Base-by-base conservation (phyloP, 2,329 filamentous ascomycete species). In the Teratosphaeria epicoccoides region DNA sequence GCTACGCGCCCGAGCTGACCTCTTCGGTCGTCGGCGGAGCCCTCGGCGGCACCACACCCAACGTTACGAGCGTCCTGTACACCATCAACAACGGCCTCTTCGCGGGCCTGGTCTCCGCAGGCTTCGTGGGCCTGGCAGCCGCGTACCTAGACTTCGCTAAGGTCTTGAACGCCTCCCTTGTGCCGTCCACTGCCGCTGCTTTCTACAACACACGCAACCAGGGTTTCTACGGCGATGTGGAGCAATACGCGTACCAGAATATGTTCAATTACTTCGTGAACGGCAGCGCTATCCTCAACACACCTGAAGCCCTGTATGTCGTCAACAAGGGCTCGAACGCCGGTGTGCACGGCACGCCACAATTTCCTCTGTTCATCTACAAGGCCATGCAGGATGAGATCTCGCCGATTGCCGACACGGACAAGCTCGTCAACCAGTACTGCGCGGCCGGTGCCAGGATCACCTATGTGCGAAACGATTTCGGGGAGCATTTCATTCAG, bases 1-100 rank as follows among this genome's bases (percentile, higher is more conserved):
- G 63, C 1, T 80, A 80, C 52, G 77, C 77, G 0, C 75, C 77
- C 0, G 75, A 78, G 33, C 61, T 80, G 4, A 62, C 67, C 1
- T 37, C 4, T 3, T 37, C 29, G 5, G 66, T 80, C 25, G 63
- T 62, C 0, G 76, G 75, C 4, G 71, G 68, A 1, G 76, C 73
- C 0, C 52, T 78, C 0, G 76, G 76, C 2, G 76, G 76, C 0
- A 54, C 73, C 4, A 67, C 71, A 0, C 67, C 73, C 0, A 71
- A 73, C 24, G 57, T 72, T 9, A 63, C 63, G 1, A 61, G 57
- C 1, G 68, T 70, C 10, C 49, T 76, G 1, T 43, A 62, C 4
- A 53, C 60, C 0, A 59, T 70, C 14, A 70, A 71, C 20, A 64
- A 63, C 1, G 52, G 52, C 2, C 22, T 20, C 6, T 51, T 29